These are phyloP conservation scores for Cordyceps farinosa DNA, from an alignment of 2,329 filamentous ascomycete species.

Conservation along the genomic window DNA sequence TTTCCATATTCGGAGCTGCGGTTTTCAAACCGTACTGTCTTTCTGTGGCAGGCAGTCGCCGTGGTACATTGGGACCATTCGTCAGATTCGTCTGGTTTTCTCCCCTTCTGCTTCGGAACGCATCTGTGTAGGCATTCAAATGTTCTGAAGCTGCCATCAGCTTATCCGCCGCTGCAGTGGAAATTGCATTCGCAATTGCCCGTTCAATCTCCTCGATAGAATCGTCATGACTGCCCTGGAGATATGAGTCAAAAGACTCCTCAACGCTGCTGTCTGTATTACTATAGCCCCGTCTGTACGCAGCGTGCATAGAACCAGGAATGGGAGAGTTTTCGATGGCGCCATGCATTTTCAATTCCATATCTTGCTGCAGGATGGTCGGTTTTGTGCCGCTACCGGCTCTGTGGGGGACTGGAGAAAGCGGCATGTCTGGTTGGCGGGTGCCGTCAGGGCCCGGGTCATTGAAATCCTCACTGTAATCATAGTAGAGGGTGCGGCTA, in stretches of 20 bases:
- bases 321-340: neutral
- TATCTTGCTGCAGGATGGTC: conserved; percentile 27
- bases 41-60: conserved; percentile 10
- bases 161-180: conserved; percentile 15
- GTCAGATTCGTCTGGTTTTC: conserved; percentile 11
- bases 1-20: neutral
- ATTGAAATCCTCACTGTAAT: conserved; percentile 52
- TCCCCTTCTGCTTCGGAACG: neutral
- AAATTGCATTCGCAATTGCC: conserved; percentile 16
- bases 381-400: conserved; percentile 25
- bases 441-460: conserved; percentile 24
- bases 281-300: neutral
- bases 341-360: conserved; percentile 8
- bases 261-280: conserved; percentile 4
- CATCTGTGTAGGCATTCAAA: neutral
- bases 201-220: conserved; percentile 17
- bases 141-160: conserved; percentile 7
- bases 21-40: conserved; percentile 6
- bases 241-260: conserved; percentile 12
- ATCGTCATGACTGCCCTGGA: conserved; percentile 17
- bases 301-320: neutral
- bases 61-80: conserved; percentile 3
- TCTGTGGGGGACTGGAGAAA: conserved; percentile 32
- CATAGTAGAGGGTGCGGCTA: conserved; percentile 45
- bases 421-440: conserved; percentile 22